phyloP scores from a whole-genome alignment of 2,329 filamentous ascomycete species.

The Fusarium hainanense region DNA sequence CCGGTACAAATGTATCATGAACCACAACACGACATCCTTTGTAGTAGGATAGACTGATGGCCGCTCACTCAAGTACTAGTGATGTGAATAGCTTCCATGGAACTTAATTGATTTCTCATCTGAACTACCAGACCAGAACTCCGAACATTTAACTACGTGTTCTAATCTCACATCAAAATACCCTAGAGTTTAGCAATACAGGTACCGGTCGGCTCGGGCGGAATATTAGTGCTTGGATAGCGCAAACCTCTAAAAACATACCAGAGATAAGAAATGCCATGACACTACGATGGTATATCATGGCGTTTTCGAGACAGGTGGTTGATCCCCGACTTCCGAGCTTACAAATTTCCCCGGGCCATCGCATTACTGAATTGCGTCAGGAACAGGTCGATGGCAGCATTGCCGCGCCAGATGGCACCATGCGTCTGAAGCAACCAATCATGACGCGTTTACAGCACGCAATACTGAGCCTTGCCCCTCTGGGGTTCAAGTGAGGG shows the following conservation, averaged over 20 bases:
- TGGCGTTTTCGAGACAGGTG: constrained; percentile 3
- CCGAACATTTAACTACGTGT: too few relatives aligned
- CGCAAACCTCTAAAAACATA: background rate
- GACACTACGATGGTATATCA: constrained; percentile 1
- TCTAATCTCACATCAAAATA: background rate
- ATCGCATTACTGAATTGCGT: constrained; percentile 42
- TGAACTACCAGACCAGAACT: too few relatives aligned
- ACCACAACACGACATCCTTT: background rate
- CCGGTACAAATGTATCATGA: accelerated
- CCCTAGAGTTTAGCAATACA: constrained; percentile 4
- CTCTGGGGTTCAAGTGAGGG: constrained; percentile 42
- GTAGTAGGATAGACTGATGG: accelerated
- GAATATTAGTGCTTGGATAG: constrained; percentile 13
- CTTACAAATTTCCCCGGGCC: constrained; percentile 23
- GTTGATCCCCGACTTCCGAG: constrained; percentile 33
- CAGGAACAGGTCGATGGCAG: constrained; percentile 45
- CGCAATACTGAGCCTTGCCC: constrained; percentile 45
- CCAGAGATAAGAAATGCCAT: background rate
- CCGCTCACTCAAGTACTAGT: accelerated
- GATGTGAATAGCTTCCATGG: accelerated
- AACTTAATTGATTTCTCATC: too few relatives aligned
- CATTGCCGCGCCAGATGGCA: constrained; percentile 43
- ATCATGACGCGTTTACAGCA: constrained; percentile 37
- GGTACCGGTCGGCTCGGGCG: constrained; percentile 32
- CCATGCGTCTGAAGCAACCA: constrained; percentile 34